Evolutionary conservation across 257 asterid species (phyloP), one percentile per base, ranked within the genome.

Genomic region (Echites panduratus): DNA sequence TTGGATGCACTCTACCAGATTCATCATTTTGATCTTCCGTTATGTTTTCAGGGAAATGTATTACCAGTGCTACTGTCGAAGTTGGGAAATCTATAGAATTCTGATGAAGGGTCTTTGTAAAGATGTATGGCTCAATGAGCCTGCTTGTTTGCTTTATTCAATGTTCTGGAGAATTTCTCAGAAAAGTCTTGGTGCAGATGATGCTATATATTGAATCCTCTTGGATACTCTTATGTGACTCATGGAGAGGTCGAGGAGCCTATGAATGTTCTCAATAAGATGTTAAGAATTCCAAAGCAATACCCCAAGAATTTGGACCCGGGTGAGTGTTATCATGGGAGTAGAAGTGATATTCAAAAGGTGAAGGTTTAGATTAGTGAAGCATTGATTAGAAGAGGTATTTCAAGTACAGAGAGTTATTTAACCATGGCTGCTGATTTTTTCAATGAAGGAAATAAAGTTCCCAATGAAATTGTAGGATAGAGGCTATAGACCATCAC

Each of bases 91-190:
- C 22, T 91, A 89, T 64, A 80, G 74, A 85, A 85, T 79, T 80
- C 77, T 91, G 75, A 94, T 94, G 98, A 87, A 74, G 83, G 97
- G 98, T 57, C 88, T 94, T 76, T 94, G 98, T 70, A 81, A 74
- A 68, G 98, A 89, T 59, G 81, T 86, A 47, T 80, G 86, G 78
- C 82, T 86, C 61, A 81, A 81, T 5, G 97, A 94, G 80, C 97
- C 97, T 20, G 89, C 88, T 54, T 91, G 89, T 80, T 81, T 94
- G 80, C 80, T 94, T 77, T 79, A 88, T 79, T 85, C 87, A 9
- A 89, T 94, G 97, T 87, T 91, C 71, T 88, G 96, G 96, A 88
- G 90, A 83, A 80, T 87, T 79, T 90, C 98, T 75, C 86, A 74
- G 43, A 91, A 88, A 87, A 96, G 97, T 48, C 80, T 92, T 72